Base-by-base conservation (phyloP, 1,284 basidiomycete genomes). In the Termitomyces sp. region DNA sequence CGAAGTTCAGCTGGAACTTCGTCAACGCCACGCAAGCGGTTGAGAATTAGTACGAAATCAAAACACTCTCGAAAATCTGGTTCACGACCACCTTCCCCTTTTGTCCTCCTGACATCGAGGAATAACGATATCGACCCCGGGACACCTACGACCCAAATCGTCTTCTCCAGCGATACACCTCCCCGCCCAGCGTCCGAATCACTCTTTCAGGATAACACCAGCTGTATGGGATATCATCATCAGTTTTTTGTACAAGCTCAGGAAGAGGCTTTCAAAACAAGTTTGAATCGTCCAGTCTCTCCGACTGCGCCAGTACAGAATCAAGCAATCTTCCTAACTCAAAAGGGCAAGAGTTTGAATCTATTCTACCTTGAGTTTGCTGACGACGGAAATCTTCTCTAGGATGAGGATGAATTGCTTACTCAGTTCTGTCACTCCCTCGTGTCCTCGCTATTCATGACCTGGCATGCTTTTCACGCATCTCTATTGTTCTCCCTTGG, bases 191-290 rank as follows among this genome's bases (percentile, higher is more conserved):
- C 43, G 18, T 45, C 30, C 16, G 7, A 19, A 18, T 46, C 44
- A 13, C 21, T n/a, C 21, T 13, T 35, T 26, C 21, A 35, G 35
- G 44, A 21, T 4, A 33, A 35, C 16, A 16, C 21, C 21, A 35
- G n/a, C 11, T 35, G 21, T 38, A 58, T 60, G 59, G 57, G 59
- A 26, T 57, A 58, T 38, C 59, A 58, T 40, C 54, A 60, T 26
- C 59, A 60, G 21, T 58, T 60, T 30, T 60, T 60, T 28, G 49
- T 56, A 7, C 34, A 52, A 38, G 45, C 41, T 37, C 38, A 37
- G 26, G 45, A 39, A 48, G 34, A 26, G 28, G 34, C 48, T 26
- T 40, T 34, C 19, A 34, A 30, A 9, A 35, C 19, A 5, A 45
- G 21, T 34, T 16, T 26, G 44, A 35, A 16, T 16, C 11, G 26